Evolutionary conservation across 352 stramenopile genomes (phyloP).

Genomic region (Globisporangium heterothallicum): DNA sequence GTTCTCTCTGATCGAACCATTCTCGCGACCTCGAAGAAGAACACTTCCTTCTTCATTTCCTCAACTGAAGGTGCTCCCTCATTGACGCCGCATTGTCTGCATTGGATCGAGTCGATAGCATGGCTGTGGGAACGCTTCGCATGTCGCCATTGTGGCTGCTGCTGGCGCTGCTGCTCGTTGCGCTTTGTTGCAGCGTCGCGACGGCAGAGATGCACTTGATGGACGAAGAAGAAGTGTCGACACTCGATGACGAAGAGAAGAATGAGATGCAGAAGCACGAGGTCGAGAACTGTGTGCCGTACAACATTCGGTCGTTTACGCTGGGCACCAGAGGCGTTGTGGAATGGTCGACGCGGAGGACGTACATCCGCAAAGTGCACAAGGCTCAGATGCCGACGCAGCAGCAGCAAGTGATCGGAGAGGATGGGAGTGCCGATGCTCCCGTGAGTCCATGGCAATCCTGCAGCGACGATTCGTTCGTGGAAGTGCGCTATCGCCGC

Average conservation of each 20-base stretch:
- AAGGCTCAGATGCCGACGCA: slow-evolving; percentile 26
- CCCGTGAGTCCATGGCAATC: slow-evolving; percentile 56
- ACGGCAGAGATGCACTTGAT: slow-evolving; percentile 27
- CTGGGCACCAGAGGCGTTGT: slow-evolving; percentile 47
- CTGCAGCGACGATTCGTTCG: slow-evolving; percentile 52
- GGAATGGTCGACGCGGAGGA: slow-evolving; percentile 67
- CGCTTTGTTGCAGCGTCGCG: not conserved
- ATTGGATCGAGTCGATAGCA: no score
- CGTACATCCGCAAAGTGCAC: slow-evolving; percentile 66
- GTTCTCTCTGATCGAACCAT: no score
- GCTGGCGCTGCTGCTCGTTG: slow-evolving; percentile 2
- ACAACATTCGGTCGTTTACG: slow-evolving; percentile 69
- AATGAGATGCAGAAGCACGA: slow-evolving; percentile 71
- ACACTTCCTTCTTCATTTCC: no score
- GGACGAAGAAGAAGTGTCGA: slow-evolving; percentile 27
- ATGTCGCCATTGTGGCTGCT: slow-evolving; percentile 3
- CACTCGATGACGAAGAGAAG: slow-evolving; percentile 43
- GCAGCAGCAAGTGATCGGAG: no score
- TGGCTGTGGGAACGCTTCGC: not conserved
- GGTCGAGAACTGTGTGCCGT: slow-evolving; percentile 82
- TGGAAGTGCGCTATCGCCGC: slow-evolving; percentile 53
- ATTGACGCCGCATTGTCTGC: no score
- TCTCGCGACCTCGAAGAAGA: no score
- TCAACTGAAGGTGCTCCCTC: no score
- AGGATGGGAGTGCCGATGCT: no score